Evolutionary conservation across 768 basidiomycete genomes (phyloP), one percentile per base, ranked within the genome.

Genomic region (Ramaria sp.): DNA sequence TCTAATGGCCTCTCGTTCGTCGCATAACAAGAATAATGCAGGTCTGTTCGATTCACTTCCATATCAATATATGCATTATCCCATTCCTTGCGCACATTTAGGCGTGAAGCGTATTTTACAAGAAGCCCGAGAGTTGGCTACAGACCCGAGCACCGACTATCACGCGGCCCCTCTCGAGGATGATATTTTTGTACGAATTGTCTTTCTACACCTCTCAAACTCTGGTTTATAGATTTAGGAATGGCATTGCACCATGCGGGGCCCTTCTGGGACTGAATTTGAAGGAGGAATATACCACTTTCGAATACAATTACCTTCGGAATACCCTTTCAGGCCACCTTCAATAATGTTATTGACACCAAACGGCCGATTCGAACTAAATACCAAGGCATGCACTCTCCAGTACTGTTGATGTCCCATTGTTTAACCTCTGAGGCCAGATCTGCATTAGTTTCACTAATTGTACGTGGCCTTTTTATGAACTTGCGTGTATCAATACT

Each of bases 231-330:
- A 42, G 60, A 62, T 63, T 11, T 70, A 85, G 75, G 81, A 94
- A 76, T 98, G 95, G 95, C 94, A 97, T 67, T 96, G 92, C 67
- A 97, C 95, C n/a, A 77, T 98, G 54, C 84, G 91, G 59, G 95
- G 94, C 1, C 82, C 93, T 1, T 66, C 78, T 13, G 90, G 84
- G 15, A 93, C 91, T 38, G 93, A 97, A 67, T 98, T 87, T 60
- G 89, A 91, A 69, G 91, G 90, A 53, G 95, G 94, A 46, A 72
- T 96, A n/a, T 98, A 98, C 72, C 95, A 97, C 71, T 86, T 96
- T 68, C 83, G 93, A 57, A 86, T 95, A 64, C 71, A 90, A 27
- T 74, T 96, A 7, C 93, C 94, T 12, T 84, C 92, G 53, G 90
- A 92, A 73, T 97, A 98, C 69, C 95, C 95, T 33, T 96, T 98